These are phyloP conservation scores for Aspergillus floridensis DNA, from an alignment of 2,329 filamentous ascomycete species.

Conservation along the genomic window DNA sequence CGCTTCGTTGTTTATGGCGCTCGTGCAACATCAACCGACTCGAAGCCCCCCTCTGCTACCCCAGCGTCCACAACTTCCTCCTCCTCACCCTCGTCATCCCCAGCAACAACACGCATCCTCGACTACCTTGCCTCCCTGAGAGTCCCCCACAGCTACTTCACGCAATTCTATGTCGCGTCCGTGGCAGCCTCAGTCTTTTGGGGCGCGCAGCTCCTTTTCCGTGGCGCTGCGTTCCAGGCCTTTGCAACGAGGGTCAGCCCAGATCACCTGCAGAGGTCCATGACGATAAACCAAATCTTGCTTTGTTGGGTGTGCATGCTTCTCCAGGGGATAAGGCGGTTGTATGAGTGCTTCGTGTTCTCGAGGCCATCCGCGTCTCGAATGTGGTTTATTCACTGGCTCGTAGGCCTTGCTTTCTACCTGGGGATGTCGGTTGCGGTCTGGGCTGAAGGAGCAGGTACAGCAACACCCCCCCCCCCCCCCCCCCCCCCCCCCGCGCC, in stretches of 20 bases:
- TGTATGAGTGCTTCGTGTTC: slow-evolving; percentile 71
- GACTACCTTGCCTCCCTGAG: slow-evolving; percentile 54
- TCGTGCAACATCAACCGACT: slow-evolving; percentile 40
- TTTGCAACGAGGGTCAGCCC: slow-evolving; percentile 46
- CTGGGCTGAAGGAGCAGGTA: slow-evolving; percentile 81
- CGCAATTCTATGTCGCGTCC: slow-evolving; percentile 78
- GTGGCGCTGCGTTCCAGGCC: slow-evolving; percentile 54
- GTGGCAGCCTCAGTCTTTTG: slow-evolving; percentile 70
- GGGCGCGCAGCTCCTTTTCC: slow-evolving; percentile 60
- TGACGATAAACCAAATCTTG: slow-evolving; percentile 61
- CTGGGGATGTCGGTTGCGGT: slow-evolving; percentile 67
- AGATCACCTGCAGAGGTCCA: slow-evolving; percentile 42
- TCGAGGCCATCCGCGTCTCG: slow-evolving; percentile 65
- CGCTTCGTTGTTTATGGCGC: slow-evolving; percentile 63
- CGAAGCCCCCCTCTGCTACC: slow-evolving; percentile 6
- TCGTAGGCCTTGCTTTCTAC: slow-evolving; percentile 77
- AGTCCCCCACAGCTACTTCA: slow-evolving; percentile 87
- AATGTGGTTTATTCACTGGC: slow-evolving; percentile 86
- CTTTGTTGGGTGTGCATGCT: slow-evolving; percentile 71
- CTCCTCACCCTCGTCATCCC: slow-evolving; percentile 10
- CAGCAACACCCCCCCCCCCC: slow-evolving; percentile 21
- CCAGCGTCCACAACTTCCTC: slow-evolving; percentile 11
- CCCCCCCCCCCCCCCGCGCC: too few species aligned
- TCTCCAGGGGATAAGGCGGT: slow-evolving; percentile 69
- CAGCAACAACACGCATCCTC: slow-evolving; percentile 34